Evolutionary conservation across 2,329 filamentous ascomycete genomes (phyloP).

Genomic region (Ophiocordyceps robertsii): DNA sequence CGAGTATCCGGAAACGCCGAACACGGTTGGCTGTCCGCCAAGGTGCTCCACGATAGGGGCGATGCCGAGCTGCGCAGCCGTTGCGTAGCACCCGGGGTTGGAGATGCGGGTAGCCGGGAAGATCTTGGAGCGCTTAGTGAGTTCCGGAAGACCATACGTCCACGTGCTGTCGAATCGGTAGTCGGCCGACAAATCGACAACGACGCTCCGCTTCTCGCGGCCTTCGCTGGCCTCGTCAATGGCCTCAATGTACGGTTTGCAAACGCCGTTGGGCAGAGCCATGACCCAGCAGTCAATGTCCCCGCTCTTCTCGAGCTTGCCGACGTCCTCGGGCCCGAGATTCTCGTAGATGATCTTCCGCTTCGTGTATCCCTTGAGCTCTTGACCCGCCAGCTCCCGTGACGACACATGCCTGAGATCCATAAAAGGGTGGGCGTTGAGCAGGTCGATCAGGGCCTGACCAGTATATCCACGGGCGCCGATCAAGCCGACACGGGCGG

Average conservation of each 20-base stretch:
- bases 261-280: conserved; percentile 90
- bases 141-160: conserved; percentile 85
- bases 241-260: conserved; percentile 86
- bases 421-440: conserved; percentile 81
- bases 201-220: conserved; percentile 48
- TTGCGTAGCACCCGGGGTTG: conserved; percentile 93
- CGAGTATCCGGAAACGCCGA: conserved; percentile 88
- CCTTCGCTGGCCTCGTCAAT: conserved; percentile 55
- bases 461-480: conserved; percentile 86
- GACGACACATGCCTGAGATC: conserved; percentile 87
- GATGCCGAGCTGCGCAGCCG: conserved; percentile 80
- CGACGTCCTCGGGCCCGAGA: conserved; percentile 73
- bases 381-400: conserved; percentile 76
- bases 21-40: conserved; percentile 66
- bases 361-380: conserved; percentile 83
- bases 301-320: conserved; percentile 68
- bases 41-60: conserved; percentile 67
- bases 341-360: conserved; percentile 87
- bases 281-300: conserved; percentile 95
- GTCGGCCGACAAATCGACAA: conserved; percentile 93
- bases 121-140: conserved; percentile 65
- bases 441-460: conserved; percentile 62
- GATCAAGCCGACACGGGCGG: conserved; percentile 73
- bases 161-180: conserved; percentile 72
- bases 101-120: conserved; percentile 68